Conservation (phyloP, 1,284 basidiomycete species). For the Cystobasidium sp. region DNA sequence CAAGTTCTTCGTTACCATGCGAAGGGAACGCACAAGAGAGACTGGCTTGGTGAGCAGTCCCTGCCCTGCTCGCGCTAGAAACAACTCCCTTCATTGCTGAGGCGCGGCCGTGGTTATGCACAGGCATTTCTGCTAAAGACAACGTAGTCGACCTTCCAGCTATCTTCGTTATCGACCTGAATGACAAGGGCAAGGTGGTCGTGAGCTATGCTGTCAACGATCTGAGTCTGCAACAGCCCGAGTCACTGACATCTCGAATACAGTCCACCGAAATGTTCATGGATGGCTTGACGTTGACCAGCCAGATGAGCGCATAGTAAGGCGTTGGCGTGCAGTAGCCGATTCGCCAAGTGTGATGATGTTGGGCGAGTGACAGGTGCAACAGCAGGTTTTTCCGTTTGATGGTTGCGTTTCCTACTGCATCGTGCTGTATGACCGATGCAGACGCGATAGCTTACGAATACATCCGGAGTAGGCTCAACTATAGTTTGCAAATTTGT, state of each 20-base stretch:
- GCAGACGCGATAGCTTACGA: neutral
- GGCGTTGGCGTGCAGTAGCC: neutral
- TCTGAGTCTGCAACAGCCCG: neutral
- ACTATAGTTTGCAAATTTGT: no score
- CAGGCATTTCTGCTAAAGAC: neutral
- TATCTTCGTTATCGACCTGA: constrained; percentile 11
- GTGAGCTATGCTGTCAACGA: neutral
- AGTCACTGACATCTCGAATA: neutral
- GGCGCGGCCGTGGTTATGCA: neutral
- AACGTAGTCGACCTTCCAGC: constrained; percentile 8
- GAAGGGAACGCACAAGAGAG: constrained; percentile 13
- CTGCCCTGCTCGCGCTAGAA: no score
- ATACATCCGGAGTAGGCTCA: no score
- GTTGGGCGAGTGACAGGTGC: no score
- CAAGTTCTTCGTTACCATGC: constrained; percentile 18
- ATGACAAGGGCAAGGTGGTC: constrained; percentile 8
- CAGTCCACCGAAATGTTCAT: constrained; percentile 16
- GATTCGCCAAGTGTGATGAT: neutral
- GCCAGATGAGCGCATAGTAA: constrained; percentile 1
- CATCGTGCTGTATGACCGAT: neutral
- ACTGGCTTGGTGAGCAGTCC: constrained; percentile 1
- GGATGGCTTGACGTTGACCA: constrained; percentile 9
- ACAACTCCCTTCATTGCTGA: neutral
- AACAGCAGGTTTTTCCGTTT: no score
- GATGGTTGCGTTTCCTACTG: no score